Evolutionary conservation across 179 eudicot genomes (phyloP).

Genomic region (Corrigiola litoralis): DNA sequence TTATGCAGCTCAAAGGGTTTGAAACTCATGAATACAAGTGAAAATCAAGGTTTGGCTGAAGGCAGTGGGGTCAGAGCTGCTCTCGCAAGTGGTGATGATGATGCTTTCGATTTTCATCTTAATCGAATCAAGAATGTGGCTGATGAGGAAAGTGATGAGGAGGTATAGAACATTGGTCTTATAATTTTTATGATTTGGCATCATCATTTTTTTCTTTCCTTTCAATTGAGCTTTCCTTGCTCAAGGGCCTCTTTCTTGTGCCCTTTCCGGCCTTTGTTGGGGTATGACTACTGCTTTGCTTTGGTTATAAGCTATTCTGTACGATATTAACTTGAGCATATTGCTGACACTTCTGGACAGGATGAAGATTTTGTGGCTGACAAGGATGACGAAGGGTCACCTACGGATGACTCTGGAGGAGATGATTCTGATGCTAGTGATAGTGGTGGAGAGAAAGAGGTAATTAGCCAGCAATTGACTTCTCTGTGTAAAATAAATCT

Average conservation of each 20-base stretch:
- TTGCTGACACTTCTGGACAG: conserved; percentile 35
- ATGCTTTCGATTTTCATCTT: conserved; percentile 90
- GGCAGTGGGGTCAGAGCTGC: conserved; percentile 67
- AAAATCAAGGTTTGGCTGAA: conserved; percentile 25
- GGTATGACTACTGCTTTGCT: neutral
- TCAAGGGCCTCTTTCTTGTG: neutral
- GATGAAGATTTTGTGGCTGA: conserved; percentile 87
- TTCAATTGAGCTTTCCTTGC: neutral
- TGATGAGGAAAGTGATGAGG: conserved; percentile 93
- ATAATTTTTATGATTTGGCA: too few relatives aligned
- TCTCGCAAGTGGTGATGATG: conserved; percentile 65
- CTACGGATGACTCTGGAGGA: conserved; percentile 95
- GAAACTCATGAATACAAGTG: conserved; percentile 74
- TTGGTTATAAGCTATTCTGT: neutral
- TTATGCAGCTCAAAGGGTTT: conserved; percentile 65
- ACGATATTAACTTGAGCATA: too few relatives aligned
- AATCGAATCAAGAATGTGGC: conserved; percentile 78
- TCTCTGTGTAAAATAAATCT: neutral
- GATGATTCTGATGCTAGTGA: conserved; percentile 82
- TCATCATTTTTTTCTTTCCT: neutral
- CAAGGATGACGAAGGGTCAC: conserved; percentile 86
- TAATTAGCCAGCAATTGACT: conserved; percentile 15
- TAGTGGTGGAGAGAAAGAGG: conserved; percentile 63
- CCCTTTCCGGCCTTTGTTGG: neutral
- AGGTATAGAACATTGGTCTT: conserved; percentile 42